A percentile compares a stretch with the other conserved stretches of the same genome.
These are phyloP conservation scores for Xylaria telfairii DNA, from an alignment of 495 filamentous ascomycete genomes.

Conservation along the genomic window DNA sequence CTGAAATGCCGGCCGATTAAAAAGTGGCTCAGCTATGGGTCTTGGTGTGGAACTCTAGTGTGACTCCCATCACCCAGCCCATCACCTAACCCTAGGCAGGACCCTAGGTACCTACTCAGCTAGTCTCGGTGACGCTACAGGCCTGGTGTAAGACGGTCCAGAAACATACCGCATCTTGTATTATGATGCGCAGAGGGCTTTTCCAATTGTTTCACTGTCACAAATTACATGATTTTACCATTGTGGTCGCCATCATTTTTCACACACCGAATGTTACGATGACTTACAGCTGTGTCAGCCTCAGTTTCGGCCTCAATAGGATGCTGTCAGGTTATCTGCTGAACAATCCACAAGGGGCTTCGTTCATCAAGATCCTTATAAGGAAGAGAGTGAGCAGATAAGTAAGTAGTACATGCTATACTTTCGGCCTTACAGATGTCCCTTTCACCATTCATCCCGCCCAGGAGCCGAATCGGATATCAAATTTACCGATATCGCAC, in stretches of 20 bases:
- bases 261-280: background rate
- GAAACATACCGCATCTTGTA: constrained; percentile 14
- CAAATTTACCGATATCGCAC: background rate
- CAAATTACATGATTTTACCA: background rate
- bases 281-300: constrained; percentile 9
- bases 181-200: background rate
- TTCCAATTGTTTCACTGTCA: background rate
- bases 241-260: background rate
- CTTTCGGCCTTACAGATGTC: too few species aligned
- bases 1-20: background rate
- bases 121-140: background rate
- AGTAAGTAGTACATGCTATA: too few species aligned
- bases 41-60: background rate
- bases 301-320: background rate
- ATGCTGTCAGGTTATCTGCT: background rate
- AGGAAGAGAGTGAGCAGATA: too few species aligned
- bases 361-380: background rate
- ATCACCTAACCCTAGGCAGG: too few species aligned
- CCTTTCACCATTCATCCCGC: too few species aligned
- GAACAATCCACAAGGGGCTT: background rate
- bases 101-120: too few species aligned
- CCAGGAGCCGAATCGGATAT: background rate
- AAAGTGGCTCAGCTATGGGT: background rate
- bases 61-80: too few species aligned
- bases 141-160: constrained; percentile 11